Base-by-base conservation (phyloP, 805 yeast species). In the Sugiyamaella floridensis region DNA sequence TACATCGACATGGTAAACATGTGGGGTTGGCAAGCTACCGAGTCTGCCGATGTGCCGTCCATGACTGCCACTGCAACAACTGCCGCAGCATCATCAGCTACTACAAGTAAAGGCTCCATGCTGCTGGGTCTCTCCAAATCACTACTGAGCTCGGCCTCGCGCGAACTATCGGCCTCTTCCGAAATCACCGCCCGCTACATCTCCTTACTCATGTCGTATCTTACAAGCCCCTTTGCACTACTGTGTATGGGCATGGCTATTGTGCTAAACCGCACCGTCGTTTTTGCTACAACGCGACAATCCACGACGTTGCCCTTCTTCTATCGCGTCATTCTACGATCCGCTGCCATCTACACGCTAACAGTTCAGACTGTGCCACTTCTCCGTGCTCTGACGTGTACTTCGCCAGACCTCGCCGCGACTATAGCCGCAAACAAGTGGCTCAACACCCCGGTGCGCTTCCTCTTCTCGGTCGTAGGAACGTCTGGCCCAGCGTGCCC, bases 161-260 rank as follows among this genome's bases (percentile, higher is more conserved):
- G 15, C 44, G 44, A 28, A 53, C 49, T 40, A 48, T 49, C 22
- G 49, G 37, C 51, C 5, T 54, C 50, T 42, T 26, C 52, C 28
- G 52, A 51, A 16, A 43, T 52, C 16, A 52, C 53, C 1, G 61
- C 54, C 16, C 20, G 54, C 19, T 45, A 56, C 32, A 48, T 57
- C 15, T 40, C 54, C 15, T 47, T 52, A 28, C 37, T 57, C 40
- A 29, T 55, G 8, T 55, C 61, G 11, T 50, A 53, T 26, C 54
- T 64, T 48, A 55, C 61, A 16, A 63, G 67, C 12, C 66, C 65
- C 20, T 66, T 60, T 55, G 68, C 69, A 9, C 41, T 65, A 37
- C 54, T 62, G 22, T 81, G 85, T 64, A 78, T 81, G 75, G 61
- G 77, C 8, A 78, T 81, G 57, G 86, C 84, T 0, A 67, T 82